These are phyloP conservation scores for Ormosia semicastrata DNA, from an alignment of 306 rosid genomes.

Conservation along the genomic window DNA sequence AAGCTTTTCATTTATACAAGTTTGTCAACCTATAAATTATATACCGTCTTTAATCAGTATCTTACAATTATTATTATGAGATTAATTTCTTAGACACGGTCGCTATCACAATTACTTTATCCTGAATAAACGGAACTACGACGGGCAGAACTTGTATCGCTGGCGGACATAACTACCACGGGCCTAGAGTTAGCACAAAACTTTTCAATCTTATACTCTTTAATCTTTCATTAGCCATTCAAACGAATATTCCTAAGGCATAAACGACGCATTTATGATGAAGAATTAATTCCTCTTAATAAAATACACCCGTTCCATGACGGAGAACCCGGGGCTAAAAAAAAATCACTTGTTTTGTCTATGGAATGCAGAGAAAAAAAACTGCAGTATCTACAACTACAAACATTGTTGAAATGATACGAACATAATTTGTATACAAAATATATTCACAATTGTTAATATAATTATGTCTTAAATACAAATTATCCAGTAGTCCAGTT, in stretches of 20 bases:
- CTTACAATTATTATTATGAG: too few species aligned
- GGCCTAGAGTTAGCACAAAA: neutral
- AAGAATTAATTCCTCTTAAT: neutral
- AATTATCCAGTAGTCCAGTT: neutral
- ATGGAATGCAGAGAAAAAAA: neutral
- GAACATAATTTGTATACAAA: neutral
- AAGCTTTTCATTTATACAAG: neutral
- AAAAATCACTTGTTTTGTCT: too few species aligned
- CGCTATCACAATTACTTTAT: too few species aligned
- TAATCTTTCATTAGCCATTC: neutral
- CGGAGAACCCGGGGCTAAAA: neutral
- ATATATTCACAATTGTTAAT: neutral
- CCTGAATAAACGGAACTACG: too few species aligned
- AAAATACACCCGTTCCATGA: neutral
- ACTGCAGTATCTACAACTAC: neutral
- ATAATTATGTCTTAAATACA: neutral
- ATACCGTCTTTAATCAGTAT: too few species aligned
- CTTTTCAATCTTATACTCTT: neutral
- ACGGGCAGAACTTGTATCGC: neutral
- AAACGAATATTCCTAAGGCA: constrained; percentile 32
- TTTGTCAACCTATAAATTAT: neutral
- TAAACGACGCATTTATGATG: neutral
- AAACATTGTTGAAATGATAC: neutral
- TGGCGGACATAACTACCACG: neutral
- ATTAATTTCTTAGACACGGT: too few species aligned